Percentiles rank a stretch among this genome's conserved stretches.
Evolutionary conservation across 495 filamentous ascomycete genomes (phyloP).

Genomic region (Talaromyces adpressus): DNA sequence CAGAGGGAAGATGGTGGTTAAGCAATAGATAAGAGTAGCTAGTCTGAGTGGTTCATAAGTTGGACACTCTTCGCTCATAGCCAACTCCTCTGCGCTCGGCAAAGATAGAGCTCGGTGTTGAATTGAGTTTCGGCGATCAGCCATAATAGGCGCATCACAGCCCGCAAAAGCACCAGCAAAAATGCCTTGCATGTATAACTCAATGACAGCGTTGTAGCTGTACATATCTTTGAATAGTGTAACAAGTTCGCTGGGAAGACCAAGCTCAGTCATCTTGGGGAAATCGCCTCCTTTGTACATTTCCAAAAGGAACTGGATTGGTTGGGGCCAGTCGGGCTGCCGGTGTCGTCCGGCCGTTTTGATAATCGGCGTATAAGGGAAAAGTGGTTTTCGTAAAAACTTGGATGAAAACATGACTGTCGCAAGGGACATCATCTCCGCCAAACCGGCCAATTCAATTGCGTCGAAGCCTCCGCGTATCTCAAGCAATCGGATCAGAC

Average conservation of each 20-base stretch:
- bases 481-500: slow-evolving; percentile 4
- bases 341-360: slow-evolving; percentile 4
- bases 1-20: slow-evolving; percentile 6
- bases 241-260: not conserved
- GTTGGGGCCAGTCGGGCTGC: slow-evolving; percentile 8
- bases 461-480: slow-evolving; percentile 9
- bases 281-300: slow-evolving; percentile 9
- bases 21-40: slow-evolving; percentile 2
- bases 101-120: slow-evolving; percentile 6
- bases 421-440: slow-evolving; percentile 7
- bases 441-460: not conserved
- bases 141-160: slow-evolving; percentile 8
- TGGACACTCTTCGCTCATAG: not conserved
- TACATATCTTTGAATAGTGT: slow-evolving; percentile 7
- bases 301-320: slow-evolving; percentile 6
- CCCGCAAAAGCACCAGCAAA: slow-evolving; percentile 7
- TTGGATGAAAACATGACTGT: slow-evolving; percentile 10
- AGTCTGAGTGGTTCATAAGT: slow-evolving; percentile 4
- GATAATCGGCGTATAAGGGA: slow-evolving; percentile 7
- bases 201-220: slow-evolving; percentile 9
- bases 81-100: not conserved
- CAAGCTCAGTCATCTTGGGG: slow-evolving; percentile 4
- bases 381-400: slow-evolving; percentile 8
- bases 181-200: slow-evolving; percentile 8
- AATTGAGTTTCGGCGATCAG: slow-evolving; percentile 7